Evolutionary conservation across 345 rosid genomes (phyloP), one percentile per base, ranked within the genome.

Genomic region (Melaleuca quinquenervia): DNA sequence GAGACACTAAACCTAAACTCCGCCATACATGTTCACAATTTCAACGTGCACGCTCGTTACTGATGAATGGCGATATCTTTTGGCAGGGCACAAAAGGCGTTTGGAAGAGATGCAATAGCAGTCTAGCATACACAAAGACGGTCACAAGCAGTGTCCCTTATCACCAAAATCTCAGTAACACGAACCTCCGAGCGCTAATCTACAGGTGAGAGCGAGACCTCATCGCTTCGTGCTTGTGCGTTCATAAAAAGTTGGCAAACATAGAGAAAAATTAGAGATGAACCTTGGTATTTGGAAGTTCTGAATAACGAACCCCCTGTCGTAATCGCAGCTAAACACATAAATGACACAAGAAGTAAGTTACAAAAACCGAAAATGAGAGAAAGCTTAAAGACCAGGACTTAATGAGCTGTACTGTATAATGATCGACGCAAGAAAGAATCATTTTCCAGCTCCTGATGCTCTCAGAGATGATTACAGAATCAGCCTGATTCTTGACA

Each of bases 31-130:
- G 80, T 5, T 36, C 4, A 41, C 21, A 1, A 32, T 24, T 18
- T 36, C 7, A 11, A 20, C 8, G 24, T 0, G 26, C 0, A 24
- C 48, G 2, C 0, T 0, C 12, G 2, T 70, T 6, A 0, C 80
- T 36, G 48, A 70, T 36, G 48, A 9, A 9, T 13, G 14, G 48
- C 3, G 48, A 18, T 16, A 9, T 36, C 21, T 55, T 70, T 32
- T 6, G 80, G 9, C 87, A 90, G 90, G 88, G 84, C 52, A 90
- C 90, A 7, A 87, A 60, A 52, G 87, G 85, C 1, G 84, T 84
- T 50, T 89, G 91, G 91, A 82, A 85, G 83, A 88, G 91, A 84
- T 90, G 92, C 88, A 90, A 89, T 58, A 10, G 52, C 56, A 88
- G 27, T 10, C 6, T 90, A 52, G 90, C 88, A 1, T 90, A 89